Conservation (phyloP, 148 eudicot genomes). For the Vaccinium myrtillus region DNA sequence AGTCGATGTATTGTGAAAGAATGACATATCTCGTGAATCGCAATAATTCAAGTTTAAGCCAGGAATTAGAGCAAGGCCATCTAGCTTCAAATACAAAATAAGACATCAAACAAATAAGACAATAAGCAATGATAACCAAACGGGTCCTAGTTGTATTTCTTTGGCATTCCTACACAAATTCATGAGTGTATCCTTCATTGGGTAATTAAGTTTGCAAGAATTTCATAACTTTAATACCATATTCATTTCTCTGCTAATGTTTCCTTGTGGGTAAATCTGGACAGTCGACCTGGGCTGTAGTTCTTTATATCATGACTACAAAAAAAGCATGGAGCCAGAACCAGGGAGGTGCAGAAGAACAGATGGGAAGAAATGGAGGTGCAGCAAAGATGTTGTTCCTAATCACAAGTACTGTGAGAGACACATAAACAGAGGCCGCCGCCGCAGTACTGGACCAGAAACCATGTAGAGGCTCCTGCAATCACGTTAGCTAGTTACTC, state of each 20-base stretch:
- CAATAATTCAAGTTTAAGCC: too few species aligned
- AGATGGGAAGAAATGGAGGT: slow-evolving; percentile 41
- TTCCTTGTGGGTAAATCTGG: neutral
- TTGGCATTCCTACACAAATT: too few species aligned
- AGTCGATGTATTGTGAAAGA: too few species aligned
- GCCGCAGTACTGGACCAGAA: neutral
- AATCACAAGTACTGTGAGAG: slow-evolving; percentile 28
- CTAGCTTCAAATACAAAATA: too few species aligned
- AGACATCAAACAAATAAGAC: too few species aligned
- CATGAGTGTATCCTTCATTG: too few species aligned
- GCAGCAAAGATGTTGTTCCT: slow-evolving; percentile 23
- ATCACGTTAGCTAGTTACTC: neutral
- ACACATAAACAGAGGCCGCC: slow-evolving; percentile 27
- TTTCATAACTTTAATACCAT: neutral
- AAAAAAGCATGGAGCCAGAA: slow-evolving; percentile 24
- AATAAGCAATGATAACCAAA: too few species aligned
- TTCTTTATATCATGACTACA: slow-evolving; percentile 11
- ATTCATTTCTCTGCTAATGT: neutral
- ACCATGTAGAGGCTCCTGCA: neutral
- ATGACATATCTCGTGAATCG: too few species aligned
- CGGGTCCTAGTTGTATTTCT: too few species aligned
- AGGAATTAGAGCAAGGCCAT: too few species aligned
- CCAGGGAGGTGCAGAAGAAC: slow-evolving; percentile 36
- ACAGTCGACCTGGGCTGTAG: slow-evolving; percentile 9
- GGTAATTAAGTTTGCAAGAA: neutral